Evolutionary conservation across 1,284 basidiomycete genomes (phyloP), one percentile per base, ranked within the genome.

Genomic region (Bondarzewia mesenterica): DNA sequence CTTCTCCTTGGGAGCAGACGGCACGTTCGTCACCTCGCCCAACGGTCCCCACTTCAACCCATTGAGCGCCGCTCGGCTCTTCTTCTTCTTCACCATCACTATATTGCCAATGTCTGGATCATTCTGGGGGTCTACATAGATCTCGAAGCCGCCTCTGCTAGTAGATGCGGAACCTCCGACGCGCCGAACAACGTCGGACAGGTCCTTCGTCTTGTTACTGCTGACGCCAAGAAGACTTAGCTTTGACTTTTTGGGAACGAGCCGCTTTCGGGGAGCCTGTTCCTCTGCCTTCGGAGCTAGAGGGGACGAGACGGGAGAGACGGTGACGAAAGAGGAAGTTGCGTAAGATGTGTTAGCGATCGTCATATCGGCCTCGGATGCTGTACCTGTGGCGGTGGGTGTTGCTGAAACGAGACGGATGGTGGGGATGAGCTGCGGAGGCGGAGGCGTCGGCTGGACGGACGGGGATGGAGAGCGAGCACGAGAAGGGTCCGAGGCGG

Each of bases 21-120:
- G 69, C n/a, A 77, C 65, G 55, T 85, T 86, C 45, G 80, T 85
- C 12, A 77, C 73, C 47, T 85, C 83, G 16, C 72, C 66, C 5
- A 65, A 55, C 4, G 64, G 20, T 57, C 73, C 80, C 81, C 85
- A 86, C 12, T 65, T 63, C 63, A 89, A 67, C 15, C 74, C 77
- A 55, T 85, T 75, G 49, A 89, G 63, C 2, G 68, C 78, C 0
- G 72, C 72, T 1, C 86, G 68, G 3, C 78, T 79, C 60, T 86
- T 88, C 70, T 81, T 82, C 75, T 86, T 88, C 78, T 85, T 85
- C 42, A 89, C 77, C 57, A 89, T 70, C 20, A 87, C 60, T 29
- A 87, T 77, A 52, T 85, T 83, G 5, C 75, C 82, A 27, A 82
- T 68, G 10, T 85, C 82, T 0, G 77, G 75, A 54, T 85, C 82